These are phyloP conservation scores for Trichoderma erinaceum DNA, from an alignment of 495 filamentous ascomycete genomes.

Conservation along the genomic window DNA sequence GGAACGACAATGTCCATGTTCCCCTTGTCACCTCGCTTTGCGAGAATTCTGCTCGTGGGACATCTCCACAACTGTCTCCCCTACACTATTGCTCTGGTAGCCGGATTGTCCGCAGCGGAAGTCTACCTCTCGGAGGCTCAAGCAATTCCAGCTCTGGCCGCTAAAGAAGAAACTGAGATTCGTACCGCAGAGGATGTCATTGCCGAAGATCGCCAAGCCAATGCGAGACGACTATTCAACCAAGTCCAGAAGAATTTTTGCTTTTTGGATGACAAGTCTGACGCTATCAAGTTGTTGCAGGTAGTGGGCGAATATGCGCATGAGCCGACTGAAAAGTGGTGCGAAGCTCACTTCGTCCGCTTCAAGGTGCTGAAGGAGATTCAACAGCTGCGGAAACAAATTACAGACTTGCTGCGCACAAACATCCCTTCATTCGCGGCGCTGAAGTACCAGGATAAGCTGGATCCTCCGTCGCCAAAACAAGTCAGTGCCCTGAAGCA, in stretches of 20 bases:
- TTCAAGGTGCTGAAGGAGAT: slow-evolving; percentile 82
- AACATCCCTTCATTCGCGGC: slow-evolving; percentile 64
- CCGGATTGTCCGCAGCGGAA: slow-evolving; percentile 80
- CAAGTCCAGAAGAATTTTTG: slow-evolving; percentile 71
- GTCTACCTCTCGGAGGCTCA: slow-evolving; percentile 83
- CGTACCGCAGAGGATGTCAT: slow-evolving; percentile 61
- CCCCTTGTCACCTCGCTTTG: slow-evolving; percentile 83
- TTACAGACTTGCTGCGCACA: slow-evolving; percentile 68
- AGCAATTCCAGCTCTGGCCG: slow-evolving; percentile 47
- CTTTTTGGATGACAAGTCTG: slow-evolving; percentile 71
- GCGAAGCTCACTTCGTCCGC: slow-evolving; percentile 72
- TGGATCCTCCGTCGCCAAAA: slow-evolving; percentile 63
- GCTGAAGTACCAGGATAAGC: slow-evolving; percentile 49
- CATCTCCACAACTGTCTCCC: slow-evolving; percentile 76
- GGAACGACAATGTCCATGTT: slow-evolving; percentile 80
- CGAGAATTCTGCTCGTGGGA: slow-evolving; percentile 83
- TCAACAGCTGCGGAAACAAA: slow-evolving; percentile 71
- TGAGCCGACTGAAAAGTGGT: slow-evolving; percentile 62
- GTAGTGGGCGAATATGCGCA: slow-evolving; percentile 79
- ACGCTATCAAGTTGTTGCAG: slow-evolving; percentile 85
- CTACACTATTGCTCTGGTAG: slow-evolving; percentile 83
- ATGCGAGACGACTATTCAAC: slow-evolving; percentile 64
- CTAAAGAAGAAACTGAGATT: slow-evolving; percentile 40
- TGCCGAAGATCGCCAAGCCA: slow-evolving; percentile 59
- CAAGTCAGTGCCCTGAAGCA: slow-evolving; percentile 81